phyloP scores from a whole-genome alignment of 352 stramenopile genomes.

The Hyaloperonospora brassicae region DNA sequence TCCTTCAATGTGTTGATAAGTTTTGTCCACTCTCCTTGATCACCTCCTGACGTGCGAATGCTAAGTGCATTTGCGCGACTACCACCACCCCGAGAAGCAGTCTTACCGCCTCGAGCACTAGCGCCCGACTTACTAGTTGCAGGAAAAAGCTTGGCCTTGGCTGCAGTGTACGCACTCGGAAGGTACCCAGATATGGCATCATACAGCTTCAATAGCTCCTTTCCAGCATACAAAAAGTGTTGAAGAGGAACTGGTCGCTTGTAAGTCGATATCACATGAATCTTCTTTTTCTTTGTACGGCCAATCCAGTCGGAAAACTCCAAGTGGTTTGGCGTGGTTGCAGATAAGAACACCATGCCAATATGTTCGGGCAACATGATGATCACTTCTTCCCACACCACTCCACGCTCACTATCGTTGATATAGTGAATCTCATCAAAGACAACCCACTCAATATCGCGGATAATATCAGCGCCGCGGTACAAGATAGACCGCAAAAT shows the following conservation, averaged over 20 bases:
- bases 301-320: conserved; percentile 99
- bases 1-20: conserved; percentile 82
- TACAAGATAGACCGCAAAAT: conserved; percentile 96
- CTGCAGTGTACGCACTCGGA: conserved; percentile 42
- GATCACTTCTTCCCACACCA: conserved; percentile 97
- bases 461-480: conserved; percentile 92
- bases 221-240: conserved; percentile 92
- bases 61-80: conserved; percentile 39
- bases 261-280: conserved; percentile 96
- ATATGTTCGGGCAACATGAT: conserved; percentile 97
- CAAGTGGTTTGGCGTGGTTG: conserved; percentile 97
- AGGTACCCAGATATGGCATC: conserved; percentile 50
- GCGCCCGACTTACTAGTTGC: conserved; percentile 45
- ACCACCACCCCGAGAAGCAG: conserved; percentile 26
- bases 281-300: conserved; percentile 91
- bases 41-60: conserved; percentile 48
- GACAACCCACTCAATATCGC: conserved; percentile 97
- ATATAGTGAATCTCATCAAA: conserved; percentile 98
- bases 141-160: conserved; percentile 61
- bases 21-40: conserved; percentile 85
- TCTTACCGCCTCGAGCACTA: conserved; percentile 26
- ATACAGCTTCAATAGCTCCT: conserved; percentile 88
- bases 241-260: conserved; percentile 95
- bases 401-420: conserved; percentile 95
- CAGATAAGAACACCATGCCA: conserved; percentile 97